A percentile compares a stretch with the other conserved stretches of the same genome.
These are phyloP conservation scores for Larix sibirica DNA, from an alignment of 83 land plant genomes.

Conservation along the genomic window DNA sequence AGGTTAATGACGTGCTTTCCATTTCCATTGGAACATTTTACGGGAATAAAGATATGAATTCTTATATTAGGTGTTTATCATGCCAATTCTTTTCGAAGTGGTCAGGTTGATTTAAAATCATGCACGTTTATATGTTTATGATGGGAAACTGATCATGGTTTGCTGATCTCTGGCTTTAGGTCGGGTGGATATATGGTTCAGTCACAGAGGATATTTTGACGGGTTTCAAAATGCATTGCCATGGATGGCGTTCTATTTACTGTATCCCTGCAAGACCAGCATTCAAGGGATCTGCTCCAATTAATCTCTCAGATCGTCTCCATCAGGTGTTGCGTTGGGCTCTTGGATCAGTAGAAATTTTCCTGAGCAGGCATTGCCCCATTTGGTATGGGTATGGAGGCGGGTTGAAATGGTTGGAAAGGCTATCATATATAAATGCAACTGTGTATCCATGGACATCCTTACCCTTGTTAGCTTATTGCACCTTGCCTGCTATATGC, in stretches of 20 bases:
- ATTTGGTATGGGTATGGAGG: slow-evolving; percentile 67
- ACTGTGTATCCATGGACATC: slow-evolving; percentile 63
- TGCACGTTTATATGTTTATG: too few relatives aligned
- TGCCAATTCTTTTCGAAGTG: too few relatives aligned
- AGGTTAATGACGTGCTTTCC: too few relatives aligned
- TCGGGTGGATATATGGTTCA: slow-evolving; percentile 75
- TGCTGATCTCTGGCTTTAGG: slow-evolving; percentile 20
- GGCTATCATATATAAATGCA: slow-evolving; percentile 56
- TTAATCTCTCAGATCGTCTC: slow-evolving; percentile 57
- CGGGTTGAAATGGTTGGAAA: slow-evolving; percentile 51
- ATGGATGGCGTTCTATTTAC: slow-evolving; percentile 69
- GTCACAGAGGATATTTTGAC: slow-evolving; percentile 75
- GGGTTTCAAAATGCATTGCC: slow-evolving; percentile 72
- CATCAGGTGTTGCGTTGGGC: slow-evolving; percentile 68
- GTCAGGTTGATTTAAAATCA: too few relatives aligned
- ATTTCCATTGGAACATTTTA: too few relatives aligned
- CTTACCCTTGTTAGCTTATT: slow-evolving; percentile 52
- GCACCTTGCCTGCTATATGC: slow-evolving; percentile 60
- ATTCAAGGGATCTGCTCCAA: slow-evolving; percentile 66
- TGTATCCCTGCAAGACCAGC: slow-evolving; percentile 66
- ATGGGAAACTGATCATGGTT: too few relatives aligned
- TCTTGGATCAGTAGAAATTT: slow-evolving; percentile 62
- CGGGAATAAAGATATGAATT: too few relatives aligned
- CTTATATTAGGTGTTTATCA: too few relatives aligned
- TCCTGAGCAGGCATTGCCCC: slow-evolving; percentile 59